These are phyloP conservation scores for Ophiostoma piceae DNA, from an alignment of 2,329 filamentous ascomycete genomes.

Conservation along the genomic window DNA sequence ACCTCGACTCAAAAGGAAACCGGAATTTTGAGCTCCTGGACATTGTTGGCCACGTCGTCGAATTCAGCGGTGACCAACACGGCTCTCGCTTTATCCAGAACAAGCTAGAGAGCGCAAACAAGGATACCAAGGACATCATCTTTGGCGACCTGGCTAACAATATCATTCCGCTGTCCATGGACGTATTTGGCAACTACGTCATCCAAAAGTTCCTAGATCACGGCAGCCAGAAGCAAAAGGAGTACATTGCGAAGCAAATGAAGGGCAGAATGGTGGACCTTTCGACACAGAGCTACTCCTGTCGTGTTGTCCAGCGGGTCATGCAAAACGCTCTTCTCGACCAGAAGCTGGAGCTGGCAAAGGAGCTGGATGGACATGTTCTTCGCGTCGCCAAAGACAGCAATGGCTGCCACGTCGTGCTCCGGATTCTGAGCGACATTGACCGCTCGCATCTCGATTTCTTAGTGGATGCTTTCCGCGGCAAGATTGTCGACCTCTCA, in stretches of 20 bases:
- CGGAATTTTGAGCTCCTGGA: conserved; percentile 78
- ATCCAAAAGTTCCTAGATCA: conserved; percentile 98
- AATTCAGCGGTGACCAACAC: conserved; percentile 93
- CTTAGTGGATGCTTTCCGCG: conserved; percentile 74
- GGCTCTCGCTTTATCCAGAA: conserved; percentile 93
- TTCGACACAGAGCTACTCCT: conserved; percentile 86
- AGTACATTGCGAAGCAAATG: conserved; percentile 78
- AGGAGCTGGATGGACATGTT: conserved; percentile 73
- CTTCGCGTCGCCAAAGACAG: conserved; percentile 75
- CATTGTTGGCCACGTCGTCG: conserved; percentile 80
- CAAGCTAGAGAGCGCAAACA: conserved; percentile 87
- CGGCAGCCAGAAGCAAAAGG: conserved; percentile 90
- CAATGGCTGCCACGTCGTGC: conserved; percentile 94
- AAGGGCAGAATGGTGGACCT: conserved; percentile 74
- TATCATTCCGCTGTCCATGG: conserved; percentile 82
- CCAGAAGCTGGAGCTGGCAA: conserved; percentile 55
- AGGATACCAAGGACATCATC: conserved; percentile 87
- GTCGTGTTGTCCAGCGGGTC: conserved; percentile 94
- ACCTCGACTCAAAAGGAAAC: conserved; percentile 63
- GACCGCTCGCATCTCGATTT: conserved; percentile 75
- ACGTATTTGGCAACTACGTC: conserved; percentile 97
- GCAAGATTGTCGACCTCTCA: conserved; percentile 67
- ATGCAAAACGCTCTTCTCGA: conserved; percentile 87
- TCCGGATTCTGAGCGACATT: conserved; percentile 82
- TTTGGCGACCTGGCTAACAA: conserved; percentile 85